Conservation (phyloP, 2,329 filamentous ascomycete genomes). For the Colletotrichum limetticola region DNA sequence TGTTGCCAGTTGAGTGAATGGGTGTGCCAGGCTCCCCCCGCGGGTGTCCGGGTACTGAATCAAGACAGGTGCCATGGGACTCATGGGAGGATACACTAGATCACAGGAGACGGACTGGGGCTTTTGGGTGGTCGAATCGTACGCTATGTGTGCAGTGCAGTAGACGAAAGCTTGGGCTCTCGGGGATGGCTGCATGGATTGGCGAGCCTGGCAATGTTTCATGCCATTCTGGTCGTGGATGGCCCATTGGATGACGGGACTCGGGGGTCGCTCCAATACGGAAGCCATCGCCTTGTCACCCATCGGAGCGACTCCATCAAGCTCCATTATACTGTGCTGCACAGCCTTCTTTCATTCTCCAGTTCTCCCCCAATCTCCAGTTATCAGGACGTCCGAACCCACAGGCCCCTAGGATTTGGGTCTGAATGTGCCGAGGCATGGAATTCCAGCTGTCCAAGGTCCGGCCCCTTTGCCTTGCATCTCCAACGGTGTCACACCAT, state of each 20-base stretch:
- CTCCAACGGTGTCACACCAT: conserved; percentile 16
- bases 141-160: conserved; percentile 13
- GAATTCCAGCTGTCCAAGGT: not conserved
- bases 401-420: not conserved
- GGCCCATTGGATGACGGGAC: conserved; percentile 5
- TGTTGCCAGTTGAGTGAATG: not conserved
- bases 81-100: not conserved
- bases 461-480: not conserved
- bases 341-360: conserved; percentile 22
- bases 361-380: not conserved
- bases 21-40: not conserved
- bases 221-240: conserved; percentile 5
- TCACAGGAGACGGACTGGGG: conserved; percentile 6
- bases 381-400: conserved; percentile 8
- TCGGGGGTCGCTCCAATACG: conserved; percentile 25
- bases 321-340: conserved; percentile 24
- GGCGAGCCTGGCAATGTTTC: conserved; percentile 24
- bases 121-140: conserved; percentile 18
- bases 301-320: conserved; percentile 29
- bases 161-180: conserved; percentile 13
- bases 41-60: conserved; percentile 4
- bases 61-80: not conserved
- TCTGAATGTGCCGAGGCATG: conserved; percentile 21
- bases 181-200: not conserved
- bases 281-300: conserved; percentile 27